Base-by-base conservation (phyloP, 331 rosid genomes). In the Cydonia oblonga region DNA sequence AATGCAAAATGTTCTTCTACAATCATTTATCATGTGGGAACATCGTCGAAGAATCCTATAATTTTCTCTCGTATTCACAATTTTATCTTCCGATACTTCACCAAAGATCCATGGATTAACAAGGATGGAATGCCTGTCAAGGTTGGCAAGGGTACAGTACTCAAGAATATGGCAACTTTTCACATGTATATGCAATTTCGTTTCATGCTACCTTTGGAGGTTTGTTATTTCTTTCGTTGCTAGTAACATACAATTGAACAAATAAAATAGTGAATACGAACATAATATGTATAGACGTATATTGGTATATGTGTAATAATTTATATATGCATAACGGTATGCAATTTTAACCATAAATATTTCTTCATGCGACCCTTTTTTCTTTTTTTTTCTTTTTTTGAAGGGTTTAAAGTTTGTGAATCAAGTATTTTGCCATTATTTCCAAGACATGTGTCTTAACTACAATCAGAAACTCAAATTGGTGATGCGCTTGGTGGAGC, bases 1-100 rank as follows among this genome's bases (percentile, higher is more conserved):
- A 88, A 85, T 70, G 88, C 82, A 46, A 66, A 83, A 56, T 70
- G 76, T 60, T 44, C 72, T 1, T 64, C 58, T 56, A 65, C 42
- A 23, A 24, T 49, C 14, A 90, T 90, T 65, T 90, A 84, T 20
- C 92, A 90, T 1, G 84, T 90, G 53, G 88, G 92, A 29, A 81
- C 88, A 66, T 90, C 97, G 5, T 46, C 75, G 7, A 73, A 77
- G 57, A 88, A 88, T 71, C 87, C 96, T 0, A 2, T 84, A 4
- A 75, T 8, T 20, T 78, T 84, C 65, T 0, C 0, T 0, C 51
- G 51, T 53, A 66, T 91, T 3, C 54, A 15, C 6, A 81, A 69
- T 1, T 79, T 54, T 4, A 0, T 2, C 5, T 5, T 19, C 5
- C 78, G 64, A 70, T 87, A 87, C 79, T 90, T 90, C 73, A 56